phyloP scores from a whole-genome alignment of 306 rosid genomes.

The Morella rubra region DNA sequence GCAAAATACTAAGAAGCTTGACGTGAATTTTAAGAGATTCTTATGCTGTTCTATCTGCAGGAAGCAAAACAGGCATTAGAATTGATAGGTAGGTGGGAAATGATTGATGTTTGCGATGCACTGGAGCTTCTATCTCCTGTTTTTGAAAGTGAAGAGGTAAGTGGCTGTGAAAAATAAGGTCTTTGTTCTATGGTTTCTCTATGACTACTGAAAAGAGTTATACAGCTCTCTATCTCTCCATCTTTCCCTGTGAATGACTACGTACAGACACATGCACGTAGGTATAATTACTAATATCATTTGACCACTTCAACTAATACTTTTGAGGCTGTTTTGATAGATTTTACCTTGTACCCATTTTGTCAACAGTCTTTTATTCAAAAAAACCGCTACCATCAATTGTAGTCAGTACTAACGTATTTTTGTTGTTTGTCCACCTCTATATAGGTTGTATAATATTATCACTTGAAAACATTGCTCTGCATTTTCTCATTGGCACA shows the following conservation, averaged over 20 bases:
- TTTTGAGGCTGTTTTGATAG: not conserved
- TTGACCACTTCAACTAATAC: not conserved
- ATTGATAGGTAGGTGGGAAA: slow-evolving; percentile 89
- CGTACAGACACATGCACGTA: not conserved
- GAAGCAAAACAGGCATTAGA: slow-evolving; percentile 98
- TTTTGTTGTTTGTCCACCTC: not conserved
- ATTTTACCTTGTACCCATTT: not conserved
- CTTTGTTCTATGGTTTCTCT: slow-evolving; percentile 5
- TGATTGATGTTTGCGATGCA: slow-evolving; percentile 95
- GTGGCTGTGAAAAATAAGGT: not conserved
- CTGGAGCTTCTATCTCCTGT: slow-evolving; percentile 92
- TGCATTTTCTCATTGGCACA: not conserved
- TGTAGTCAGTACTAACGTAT: not conserved
- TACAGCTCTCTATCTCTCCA: slow-evolving; percentile 5
- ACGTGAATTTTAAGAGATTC: slow-evolving; percentile 13
- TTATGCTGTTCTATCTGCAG: slow-evolving; percentile 48
- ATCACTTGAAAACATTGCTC: not conserved
- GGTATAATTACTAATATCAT: not conserved
- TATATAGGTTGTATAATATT: not conserved
- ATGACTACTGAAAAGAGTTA: not conserved
- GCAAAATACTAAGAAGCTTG: not conserved
- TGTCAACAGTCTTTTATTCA: not conserved
- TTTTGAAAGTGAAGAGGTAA: slow-evolving; percentile 98
- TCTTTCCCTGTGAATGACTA: not conserved
- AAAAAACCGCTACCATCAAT: not conserved